A percentile compares a stretch with the other conserved stretches of the same genome.
Evolutionary conservation across 2,329 filamentous ascomycete species (phyloP).

Genomic region (Stagonosporopsis chrysanthemi): DNA sequence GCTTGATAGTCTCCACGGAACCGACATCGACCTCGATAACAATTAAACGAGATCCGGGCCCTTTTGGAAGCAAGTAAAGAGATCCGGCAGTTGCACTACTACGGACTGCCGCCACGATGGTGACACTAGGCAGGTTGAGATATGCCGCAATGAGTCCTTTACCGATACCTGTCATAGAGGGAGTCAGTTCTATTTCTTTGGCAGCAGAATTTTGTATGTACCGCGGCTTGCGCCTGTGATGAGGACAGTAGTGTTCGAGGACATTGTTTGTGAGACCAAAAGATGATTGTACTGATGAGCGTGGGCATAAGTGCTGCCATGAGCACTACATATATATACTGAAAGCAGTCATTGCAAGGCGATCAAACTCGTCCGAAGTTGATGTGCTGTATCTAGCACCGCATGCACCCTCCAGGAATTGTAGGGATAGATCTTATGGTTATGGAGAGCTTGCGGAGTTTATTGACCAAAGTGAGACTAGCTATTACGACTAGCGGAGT

Average conservation of each 20-base stretch:
- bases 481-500: slow-evolving; percentile 5
- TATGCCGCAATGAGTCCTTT: slow-evolving; percentile 43
- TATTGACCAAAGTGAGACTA: not conserved
- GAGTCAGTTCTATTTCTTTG: slow-evolving; percentile 15
- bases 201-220: slow-evolving; percentile 6
- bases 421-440: not conserved
- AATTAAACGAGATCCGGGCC: slow-evolving; percentile 14
- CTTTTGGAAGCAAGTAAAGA: slow-evolving; percentile 37
- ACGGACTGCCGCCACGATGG: slow-evolving; percentile 53
- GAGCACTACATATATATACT: not conserved
- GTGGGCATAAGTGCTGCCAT: not conserved
- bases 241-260: slow-evolving; percentile 25
- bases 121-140: slow-evolving; percentile 49
- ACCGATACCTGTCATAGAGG: slow-evolving; percentile 43
- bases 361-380: not conserved
- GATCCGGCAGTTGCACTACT: slow-evolving; percentile 33
- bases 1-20: slow-evolving; percentile 33
- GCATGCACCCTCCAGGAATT: not conserved
- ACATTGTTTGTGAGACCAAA: not conserved
- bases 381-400: not conserved
- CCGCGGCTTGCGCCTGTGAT: slow-evolving; percentile 47
- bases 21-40: slow-evolving; percentile 23
- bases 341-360: not conserved
- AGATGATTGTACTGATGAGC: not conserved
- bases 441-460: not conserved